A percentile compares a stretch with the other conserved stretches of the same genome.
These are phyloP conservation scores for Theobroma cacao DNA, from an alignment of 345 rosid genomes.

Conservation along the genomic window DNA sequence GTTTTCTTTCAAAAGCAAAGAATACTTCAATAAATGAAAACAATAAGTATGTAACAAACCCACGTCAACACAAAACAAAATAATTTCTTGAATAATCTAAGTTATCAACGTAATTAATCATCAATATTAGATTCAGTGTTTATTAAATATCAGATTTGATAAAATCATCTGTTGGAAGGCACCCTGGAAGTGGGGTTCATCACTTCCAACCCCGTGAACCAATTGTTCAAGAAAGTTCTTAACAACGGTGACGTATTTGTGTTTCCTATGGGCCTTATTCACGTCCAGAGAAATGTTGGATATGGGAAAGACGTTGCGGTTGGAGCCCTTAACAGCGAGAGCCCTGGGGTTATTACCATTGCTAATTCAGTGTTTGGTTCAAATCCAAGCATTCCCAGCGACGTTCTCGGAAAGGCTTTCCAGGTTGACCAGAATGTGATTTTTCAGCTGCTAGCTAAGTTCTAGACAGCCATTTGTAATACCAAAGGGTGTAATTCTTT, in stretches of 20 bases:
- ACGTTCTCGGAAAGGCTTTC: background rate
- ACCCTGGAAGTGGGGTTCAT: background rate
- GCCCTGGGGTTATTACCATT: background rate
- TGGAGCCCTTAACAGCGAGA: background rate
- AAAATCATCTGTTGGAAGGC: too few species aligned
- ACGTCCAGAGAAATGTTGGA: background rate
- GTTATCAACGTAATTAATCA: too few species aligned
- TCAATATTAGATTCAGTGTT: too few species aligned
- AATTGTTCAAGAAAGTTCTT: background rate
- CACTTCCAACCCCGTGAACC: background rate
- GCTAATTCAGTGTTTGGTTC: background rate
- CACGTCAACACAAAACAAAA: too few species aligned
- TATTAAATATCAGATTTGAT: too few species aligned
- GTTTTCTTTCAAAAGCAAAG: too few species aligned
- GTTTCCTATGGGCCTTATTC: background rate
- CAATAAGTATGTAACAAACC: too few species aligned
- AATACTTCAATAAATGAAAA: too few species aligned
- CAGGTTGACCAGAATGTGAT: background rate
- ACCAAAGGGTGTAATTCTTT: too few species aligned
- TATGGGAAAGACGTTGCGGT: background rate
- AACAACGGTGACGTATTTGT: constrained; percentile 1
- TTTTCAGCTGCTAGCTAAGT: background rate
- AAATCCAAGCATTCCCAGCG: background rate
- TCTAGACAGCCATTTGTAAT: background rate
- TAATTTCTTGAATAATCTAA: too few species aligned